A percentile compares a stretch with the other conserved stretches of the same genome.
These are phyloP conservation scores for Bremia lactucae DNA, from an alignment of 352 stramenopile genomes.

Conservation along the genomic window DNA sequence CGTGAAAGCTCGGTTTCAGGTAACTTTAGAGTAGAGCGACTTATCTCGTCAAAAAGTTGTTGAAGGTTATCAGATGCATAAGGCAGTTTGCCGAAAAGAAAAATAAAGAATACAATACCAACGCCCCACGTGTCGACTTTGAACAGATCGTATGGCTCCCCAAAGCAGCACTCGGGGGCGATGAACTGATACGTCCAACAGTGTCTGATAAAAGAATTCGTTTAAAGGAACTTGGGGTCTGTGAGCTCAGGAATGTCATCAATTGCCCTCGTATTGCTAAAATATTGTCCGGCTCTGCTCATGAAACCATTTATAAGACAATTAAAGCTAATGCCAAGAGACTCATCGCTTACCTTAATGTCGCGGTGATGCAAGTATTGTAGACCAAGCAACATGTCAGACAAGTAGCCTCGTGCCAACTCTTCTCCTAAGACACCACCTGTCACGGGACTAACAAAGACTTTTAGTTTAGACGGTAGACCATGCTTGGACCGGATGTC, in stretches of 20 bases:
- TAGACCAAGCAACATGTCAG: constrained; percentile 70
- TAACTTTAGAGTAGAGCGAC: constrained; percentile 28
- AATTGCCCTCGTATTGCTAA: constrained; percentile 32
- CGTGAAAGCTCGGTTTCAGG: too few species aligned
- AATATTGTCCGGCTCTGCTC: constrained; percentile 72
- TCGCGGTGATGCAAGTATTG: constrained; percentile 83
- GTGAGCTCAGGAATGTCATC: not conserved
- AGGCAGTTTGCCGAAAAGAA: constrained; percentile 71
- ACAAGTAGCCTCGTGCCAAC: constrained; percentile 48
- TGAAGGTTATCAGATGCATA: constrained; percentile 63
- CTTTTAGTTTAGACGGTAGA: constrained; percentile 49
- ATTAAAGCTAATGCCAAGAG: not conserved
- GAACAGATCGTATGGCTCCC: constrained; percentile 76
- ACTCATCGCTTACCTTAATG: constrained; percentile 82
- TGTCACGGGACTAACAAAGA: constrained; percentile 61
- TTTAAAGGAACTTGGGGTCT: not conserved
- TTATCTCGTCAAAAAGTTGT: constrained; percentile 77
- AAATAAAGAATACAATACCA: constrained; percentile 79
- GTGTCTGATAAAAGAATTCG: constrained; percentile 54
- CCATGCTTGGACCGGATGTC: constrained; percentile 69
- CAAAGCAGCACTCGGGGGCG: constrained; percentile 79
- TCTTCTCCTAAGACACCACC: constrained; percentile 42
- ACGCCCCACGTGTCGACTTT: constrained; percentile 80
- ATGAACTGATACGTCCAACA: constrained; percentile 87
- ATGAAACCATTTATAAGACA: constrained; percentile 1